Percentiles rank a stretch among this genome's conserved stretches.
These are phyloP conservation scores for Glebionis coronaria DNA, from an alignment of 129 eudicot genomes.

Conservation along the genomic window DNA sequence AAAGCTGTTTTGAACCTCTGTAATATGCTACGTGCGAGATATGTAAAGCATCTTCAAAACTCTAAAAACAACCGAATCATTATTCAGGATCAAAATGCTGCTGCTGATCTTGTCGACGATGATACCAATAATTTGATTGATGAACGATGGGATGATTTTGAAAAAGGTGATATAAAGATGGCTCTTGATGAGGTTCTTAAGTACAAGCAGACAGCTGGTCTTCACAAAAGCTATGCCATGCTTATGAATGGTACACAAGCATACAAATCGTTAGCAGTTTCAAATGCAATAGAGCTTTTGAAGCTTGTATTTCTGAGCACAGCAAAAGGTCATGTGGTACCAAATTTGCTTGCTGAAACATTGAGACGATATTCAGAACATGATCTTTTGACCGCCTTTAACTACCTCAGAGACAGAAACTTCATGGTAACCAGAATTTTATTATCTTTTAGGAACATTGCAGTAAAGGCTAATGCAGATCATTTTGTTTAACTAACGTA, in stretches of 20 bases:
- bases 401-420: slow-evolving; percentile 72
- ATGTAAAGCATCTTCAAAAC: slow-evolving; percentile 51
- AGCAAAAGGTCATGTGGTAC: slow-evolving; percentile 42
- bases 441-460: not conserved
- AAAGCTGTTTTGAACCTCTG: slow-evolving; percentile 69
- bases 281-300: slow-evolving; percentile 89
- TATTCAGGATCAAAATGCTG: slow-evolving; percentile 23
- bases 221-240: slow-evolving; percentile 46
- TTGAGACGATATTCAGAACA: slow-evolving; percentile 90
- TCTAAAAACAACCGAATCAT: slow-evolving; percentile 39
- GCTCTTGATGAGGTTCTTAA: slow-evolving; percentile 60
- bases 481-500: no score
- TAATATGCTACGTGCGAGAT: slow-evolving; percentile 59
- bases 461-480: no score
- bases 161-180: slow-evolving; percentile 41
- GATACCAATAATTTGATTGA: slow-evolving; percentile 20
- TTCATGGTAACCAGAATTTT: slow-evolving; percentile 55
- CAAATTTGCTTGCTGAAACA: slow-evolving; percentile 74
- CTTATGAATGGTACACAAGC: slow-evolving; percentile 36
- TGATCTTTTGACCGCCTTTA: slow-evolving; percentile 86
- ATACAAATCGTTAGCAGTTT: slow-evolving; percentile 73
- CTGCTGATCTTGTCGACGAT: slow-evolving; percentile 14
- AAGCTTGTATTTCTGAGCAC: slow-evolving; percentile 81
- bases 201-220: slow-evolving; percentile 46
- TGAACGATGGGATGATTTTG: slow-evolving; percentile 78